A percentile compares a stretch with the other conserved stretches of the same genome.
Evolutionary conservation across 345 rosid genomes (phyloP).

Genomic region (Triadica sebifera): DNA sequence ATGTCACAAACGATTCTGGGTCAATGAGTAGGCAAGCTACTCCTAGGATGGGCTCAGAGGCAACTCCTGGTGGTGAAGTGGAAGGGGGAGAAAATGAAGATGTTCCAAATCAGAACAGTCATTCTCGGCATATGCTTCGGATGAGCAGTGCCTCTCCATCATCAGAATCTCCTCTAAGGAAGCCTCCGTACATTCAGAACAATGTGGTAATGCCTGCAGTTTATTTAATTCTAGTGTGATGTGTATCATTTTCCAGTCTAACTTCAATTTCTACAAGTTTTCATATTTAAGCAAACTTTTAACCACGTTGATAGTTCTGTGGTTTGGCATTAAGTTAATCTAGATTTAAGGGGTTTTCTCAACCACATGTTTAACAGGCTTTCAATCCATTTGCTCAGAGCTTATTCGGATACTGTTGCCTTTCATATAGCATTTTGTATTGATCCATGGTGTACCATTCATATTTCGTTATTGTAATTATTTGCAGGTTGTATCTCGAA

Average conservation of each 20-base stretch:
- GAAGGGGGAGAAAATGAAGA: conserved; percentile 80
- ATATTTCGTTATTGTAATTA: not conserved
- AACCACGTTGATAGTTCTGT: not conserved
- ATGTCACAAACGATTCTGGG: conserved; percentile 61
- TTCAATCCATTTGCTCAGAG: too few species aligned
- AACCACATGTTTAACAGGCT: too few species aligned
- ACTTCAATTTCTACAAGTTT: too few species aligned
- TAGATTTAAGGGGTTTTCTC: not conserved
- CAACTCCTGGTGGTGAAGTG: conserved; percentile 52
- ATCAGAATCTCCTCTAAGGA: conserved; percentile 79
- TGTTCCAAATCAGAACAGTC: conserved; percentile 50
- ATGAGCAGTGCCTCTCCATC: conserved; percentile 83
- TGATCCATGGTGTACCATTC: not conserved
- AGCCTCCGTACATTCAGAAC: conserved; percentile 55
- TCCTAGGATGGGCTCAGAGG: conserved; percentile 58
- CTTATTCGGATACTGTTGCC: not conserved
- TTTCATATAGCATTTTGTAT: not conserved
- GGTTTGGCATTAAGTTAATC: too few species aligned
- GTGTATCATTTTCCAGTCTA: too few species aligned
- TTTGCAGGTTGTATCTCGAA: conserved; percentile 55
- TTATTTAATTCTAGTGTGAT: not conserved
- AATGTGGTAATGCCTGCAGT: conserved; percentile 43
- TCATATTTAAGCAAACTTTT: too few species aligned
- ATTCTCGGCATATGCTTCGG: conserved; percentile 53
- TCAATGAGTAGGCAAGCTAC: conserved; percentile 52